Base-by-base conservation (phyloP, 169 alveolate species). In the Eimeria zaria region DNA sequence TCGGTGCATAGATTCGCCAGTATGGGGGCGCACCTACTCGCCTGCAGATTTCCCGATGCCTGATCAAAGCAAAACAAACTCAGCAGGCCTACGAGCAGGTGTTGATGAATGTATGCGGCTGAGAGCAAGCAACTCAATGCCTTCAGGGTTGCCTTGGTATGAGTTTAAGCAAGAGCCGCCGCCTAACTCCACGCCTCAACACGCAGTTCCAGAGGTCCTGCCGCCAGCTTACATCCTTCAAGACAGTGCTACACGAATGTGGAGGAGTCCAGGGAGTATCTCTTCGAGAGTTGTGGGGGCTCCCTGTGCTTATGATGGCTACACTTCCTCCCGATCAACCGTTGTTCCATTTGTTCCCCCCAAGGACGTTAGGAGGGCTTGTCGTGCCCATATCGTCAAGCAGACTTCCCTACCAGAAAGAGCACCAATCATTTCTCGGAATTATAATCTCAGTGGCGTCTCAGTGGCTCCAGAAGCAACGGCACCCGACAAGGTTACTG, bases 1-100 rank as follows among this genome's bases (percentile, higher is more conserved):
- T 64, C 94, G 60, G 71, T 60, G 94, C 94, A 87, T 60, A 51
- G 94, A 64, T 60, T 87, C 94, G 41, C 81, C 94, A 87, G 62
- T 64, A 6, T 87, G 83, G 94, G 80, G 94, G 48, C 94, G 71
- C 67, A 60, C 94, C 46, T 87, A 51, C 67, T 87, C 94, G 24
- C 67, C 83, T 39, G 71, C 83, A 62, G 78, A 55, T 60, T 87
- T 87, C 39, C 81, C 78, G 12, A 9, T 33, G 33, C 53, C 83
- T 46, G 69, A 87, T 9, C 67, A 60, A 39, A 87, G 67, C 81
- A 53, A 62, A 12, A 69, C 83, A 60, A 44, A 39, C 27, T 39
- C 83, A 36, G 30, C 58, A 41, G 94, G 78, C 53, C 39, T 36
- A 55, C 76, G 12, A 48, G 41, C 94, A 30, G 74, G 69, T 51